These are phyloP conservation scores for Sherardia arvensis DNA, from an alignment of 257 asterid genomes.

Conservation along the genomic window DNA sequence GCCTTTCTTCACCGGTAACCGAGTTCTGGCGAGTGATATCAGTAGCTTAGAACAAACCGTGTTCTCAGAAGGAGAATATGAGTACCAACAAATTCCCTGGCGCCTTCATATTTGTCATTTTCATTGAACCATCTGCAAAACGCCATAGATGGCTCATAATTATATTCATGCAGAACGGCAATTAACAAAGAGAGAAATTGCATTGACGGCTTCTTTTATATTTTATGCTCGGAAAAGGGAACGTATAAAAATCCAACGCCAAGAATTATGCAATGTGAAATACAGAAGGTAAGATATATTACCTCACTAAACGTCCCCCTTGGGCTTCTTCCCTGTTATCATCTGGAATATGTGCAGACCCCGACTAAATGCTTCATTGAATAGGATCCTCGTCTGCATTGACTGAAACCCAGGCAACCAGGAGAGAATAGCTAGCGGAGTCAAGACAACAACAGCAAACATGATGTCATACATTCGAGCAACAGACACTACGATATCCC, in stretches of 20 bases:
- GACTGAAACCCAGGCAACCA: constrained; percentile 98
- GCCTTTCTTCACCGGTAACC: neutral
- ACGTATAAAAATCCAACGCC: no score
- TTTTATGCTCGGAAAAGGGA: neutral
- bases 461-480: constrained; percentile 80
- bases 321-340: constrained; percentile 71
- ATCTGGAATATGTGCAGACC: constrained; percentile 95
- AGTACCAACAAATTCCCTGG: neutral
- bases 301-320: constrained; percentile 64
- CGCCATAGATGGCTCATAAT: neutral
- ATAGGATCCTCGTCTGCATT: constrained; percentile 96
- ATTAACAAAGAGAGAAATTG: neutral
- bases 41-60: constrained; percentile 23
- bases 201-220: neutral
- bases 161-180: neutral
- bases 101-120: neutral
- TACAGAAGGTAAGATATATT: no score
- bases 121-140: neutral
- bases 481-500: constrained; percentile 68
- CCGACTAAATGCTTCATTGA: constrained; percentile 94
- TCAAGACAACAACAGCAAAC: constrained; percentile 90
- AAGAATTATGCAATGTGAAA: no score
- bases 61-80: constrained; percentile 42
- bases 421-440: constrained; percentile 75
- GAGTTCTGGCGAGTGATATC: constrained; percentile 8